phyloP scores from a whole-genome alignment of 2,329 filamentous ascomycete species.

The Akanthomyces uredinophilus region DNA sequence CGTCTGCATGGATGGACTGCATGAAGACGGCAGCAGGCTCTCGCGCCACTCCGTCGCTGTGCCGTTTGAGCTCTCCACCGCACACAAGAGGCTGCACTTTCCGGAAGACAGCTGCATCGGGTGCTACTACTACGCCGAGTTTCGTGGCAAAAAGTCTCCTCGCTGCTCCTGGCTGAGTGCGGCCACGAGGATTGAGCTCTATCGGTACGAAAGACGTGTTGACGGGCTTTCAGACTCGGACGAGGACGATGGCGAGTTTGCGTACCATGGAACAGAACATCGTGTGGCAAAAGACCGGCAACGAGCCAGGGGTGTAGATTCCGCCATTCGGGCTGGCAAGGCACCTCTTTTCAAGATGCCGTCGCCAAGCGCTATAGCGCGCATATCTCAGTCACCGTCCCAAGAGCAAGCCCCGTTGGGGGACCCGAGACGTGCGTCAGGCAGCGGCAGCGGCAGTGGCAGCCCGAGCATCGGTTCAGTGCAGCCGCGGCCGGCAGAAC shows the following conservation, averaged over 20 bases:
- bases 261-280: too few species aligned
- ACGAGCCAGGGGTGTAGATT: neutral
- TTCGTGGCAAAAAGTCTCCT: too few species aligned
- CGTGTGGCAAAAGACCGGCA: neutral
- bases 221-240: neutral
- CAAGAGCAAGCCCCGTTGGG: neutral
- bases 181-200: neutral
- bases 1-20: conserved; percentile 4
- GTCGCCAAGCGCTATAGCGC: neutral
- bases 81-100: conserved; percentile 20
- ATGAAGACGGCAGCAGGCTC: neutral
- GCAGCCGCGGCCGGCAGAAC: neutral
- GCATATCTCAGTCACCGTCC: neutral
- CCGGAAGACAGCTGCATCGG: conserved; percentile 24
- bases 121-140: conserved; percentile 26
- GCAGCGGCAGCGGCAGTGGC: neutral
- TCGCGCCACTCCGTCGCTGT: conserved; percentile 26
- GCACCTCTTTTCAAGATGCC: neutral
- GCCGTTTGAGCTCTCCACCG: conserved; percentile 18
- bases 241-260: neutral
- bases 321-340: neutral
- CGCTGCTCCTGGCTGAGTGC: neutral
- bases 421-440: neutral
- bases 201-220: neutral
- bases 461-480: neutral